These are phyloP conservation scores for Urochloa ruziziensis DNA, from an alignment of 176 grass and related monocot genomes.

Conservation along the genomic window DNA sequence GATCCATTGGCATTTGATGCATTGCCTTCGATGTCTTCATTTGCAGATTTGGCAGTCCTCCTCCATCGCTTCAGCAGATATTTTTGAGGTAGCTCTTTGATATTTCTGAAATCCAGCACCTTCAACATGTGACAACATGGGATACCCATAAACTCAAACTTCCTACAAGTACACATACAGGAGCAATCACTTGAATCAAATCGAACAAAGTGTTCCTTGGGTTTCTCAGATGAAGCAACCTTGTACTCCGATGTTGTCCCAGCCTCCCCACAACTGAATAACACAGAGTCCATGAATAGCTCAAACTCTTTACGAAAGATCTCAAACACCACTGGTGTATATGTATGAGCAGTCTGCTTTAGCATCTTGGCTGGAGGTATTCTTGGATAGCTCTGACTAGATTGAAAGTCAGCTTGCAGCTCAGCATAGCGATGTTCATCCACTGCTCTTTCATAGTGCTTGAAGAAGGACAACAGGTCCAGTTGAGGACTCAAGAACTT, in stretches of 20 bases:
- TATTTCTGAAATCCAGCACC: constrained; percentile 94
- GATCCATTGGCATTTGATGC: constrained; percentile 37
- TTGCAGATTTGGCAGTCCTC: constrained; percentile 78
- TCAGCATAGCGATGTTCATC: constrained; percentile 98
- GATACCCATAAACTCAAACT: constrained; percentile 92
- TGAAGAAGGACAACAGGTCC: constrained; percentile 93
- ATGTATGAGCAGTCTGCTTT: constrained; percentile 91
- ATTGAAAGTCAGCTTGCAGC: constrained; percentile 96
- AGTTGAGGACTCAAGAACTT: constrained; percentile 87
- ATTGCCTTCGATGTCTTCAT: constrained; percentile 48
- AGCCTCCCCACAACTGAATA: constrained; percentile 73
- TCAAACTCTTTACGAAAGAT: constrained; percentile 97
- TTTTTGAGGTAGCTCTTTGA: constrained; percentile 90
- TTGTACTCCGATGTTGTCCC: constrained; percentile 73
- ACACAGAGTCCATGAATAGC: constrained; percentile 94
- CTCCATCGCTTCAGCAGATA: constrained; percentile 95
- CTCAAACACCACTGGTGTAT: constrained; percentile 97
- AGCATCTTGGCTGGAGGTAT: constrained; percentile 95
- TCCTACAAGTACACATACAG: constrained; percentile 87
- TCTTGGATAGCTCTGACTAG: constrained; percentile 98
- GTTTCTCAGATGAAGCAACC: constrained; percentile 81
- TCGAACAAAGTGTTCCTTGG: constrained; percentile 87
- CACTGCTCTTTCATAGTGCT: constrained; percentile 90
- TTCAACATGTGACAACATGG: constrained; percentile 95
- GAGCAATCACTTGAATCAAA: constrained; percentile 83